Percentiles rank a stretch among this genome's conserved stretches.
Evolutionary conservation across 805 yeast genomes (phyloP).

Genomic region (Hanseniaspora valbyensis): DNA sequence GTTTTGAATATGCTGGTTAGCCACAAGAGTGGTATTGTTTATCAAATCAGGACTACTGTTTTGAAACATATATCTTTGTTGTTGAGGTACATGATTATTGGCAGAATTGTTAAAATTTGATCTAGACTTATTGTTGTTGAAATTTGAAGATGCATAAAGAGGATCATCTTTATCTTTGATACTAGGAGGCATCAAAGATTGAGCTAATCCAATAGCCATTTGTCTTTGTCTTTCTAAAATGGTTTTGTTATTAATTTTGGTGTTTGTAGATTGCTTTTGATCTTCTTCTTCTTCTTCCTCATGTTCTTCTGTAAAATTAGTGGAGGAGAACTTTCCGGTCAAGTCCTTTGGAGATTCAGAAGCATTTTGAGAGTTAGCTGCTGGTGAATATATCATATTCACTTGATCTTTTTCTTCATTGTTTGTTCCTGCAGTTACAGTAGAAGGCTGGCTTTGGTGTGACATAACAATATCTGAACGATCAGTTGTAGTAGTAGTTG

Average conservation of each 20-base stretch:
- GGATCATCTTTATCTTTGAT: background rate
- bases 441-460: constrained; percentile 14
- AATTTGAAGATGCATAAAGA: background rate
- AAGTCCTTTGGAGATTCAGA: background rate
- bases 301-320: no score
- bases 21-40: background rate
- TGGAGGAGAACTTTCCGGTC: background rate
- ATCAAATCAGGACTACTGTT: background rate
- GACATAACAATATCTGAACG: constrained; percentile 11
- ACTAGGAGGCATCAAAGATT: background rate
- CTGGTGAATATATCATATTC: background rate
- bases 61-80: constrained; percentile 10
- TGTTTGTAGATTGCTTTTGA: background rate
- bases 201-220: background rate
- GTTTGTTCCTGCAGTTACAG: background rate
- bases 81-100: background rate
- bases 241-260: background rate
- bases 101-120: background rate
- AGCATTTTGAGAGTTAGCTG: background rate
- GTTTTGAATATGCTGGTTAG: background rate
- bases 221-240: background rate
- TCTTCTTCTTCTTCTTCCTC: no score
- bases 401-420: background rate
- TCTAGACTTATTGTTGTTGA: background rate
- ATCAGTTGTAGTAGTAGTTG: background rate